These are phyloP conservation scores for Encephalitozoon intestinalis DNA, from an alignment of 371 early-diverging fungal genomes.

Conservation along the genomic window DNA sequence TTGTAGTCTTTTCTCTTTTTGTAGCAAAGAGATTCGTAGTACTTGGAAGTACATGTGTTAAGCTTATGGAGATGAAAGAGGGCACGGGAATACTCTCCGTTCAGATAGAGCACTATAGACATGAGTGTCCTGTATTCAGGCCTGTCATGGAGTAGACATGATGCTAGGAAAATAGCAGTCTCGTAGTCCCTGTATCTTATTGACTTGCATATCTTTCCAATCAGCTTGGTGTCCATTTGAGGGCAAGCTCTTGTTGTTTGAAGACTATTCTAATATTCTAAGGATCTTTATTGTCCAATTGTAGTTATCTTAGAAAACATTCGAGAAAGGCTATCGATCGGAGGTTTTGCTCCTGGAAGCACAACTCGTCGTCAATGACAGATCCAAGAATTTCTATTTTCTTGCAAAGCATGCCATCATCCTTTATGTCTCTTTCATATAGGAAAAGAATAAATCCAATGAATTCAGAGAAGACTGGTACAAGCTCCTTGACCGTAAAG, in stretches of 20 bases:
- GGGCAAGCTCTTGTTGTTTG: background rate
- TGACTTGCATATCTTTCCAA: conserved; percentile 24
- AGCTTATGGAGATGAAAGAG: conserved; percentile 28
- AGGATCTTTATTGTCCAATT: background rate
- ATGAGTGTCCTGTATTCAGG: conserved; percentile 26
- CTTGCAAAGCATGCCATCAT: conserved; percentile 4
- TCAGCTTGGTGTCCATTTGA: background rate
- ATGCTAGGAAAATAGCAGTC: conserved; percentile 28
- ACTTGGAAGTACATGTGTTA: conserved; percentile 46
- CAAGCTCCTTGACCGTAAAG: conserved; percentile 32
- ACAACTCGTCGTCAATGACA: conserved; percentile 34
- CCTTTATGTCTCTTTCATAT: conserved; percentile 28
- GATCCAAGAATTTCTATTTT: conserved; percentile 9
- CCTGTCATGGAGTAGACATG: background rate
- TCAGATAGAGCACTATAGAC: conserved; percentile 51
- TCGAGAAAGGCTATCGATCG: conserved; percentile 35
- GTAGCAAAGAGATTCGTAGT: conserved; percentile 55
- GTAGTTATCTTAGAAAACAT: conserved; percentile 25
- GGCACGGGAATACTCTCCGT: conserved; percentile 53
- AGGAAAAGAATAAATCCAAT: conserved; percentile 16
- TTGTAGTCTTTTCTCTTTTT: conserved; percentile 51
- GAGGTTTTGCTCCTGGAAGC: conserved; percentile 37
- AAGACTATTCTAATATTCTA: background rate
- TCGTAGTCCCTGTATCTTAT: conserved; percentile 40
- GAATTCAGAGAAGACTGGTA: conserved; percentile 24